phyloP scores from a whole-genome alignment of 2,329 filamentous ascomycete genomes.

The Fusarium vanettenii region DNA sequence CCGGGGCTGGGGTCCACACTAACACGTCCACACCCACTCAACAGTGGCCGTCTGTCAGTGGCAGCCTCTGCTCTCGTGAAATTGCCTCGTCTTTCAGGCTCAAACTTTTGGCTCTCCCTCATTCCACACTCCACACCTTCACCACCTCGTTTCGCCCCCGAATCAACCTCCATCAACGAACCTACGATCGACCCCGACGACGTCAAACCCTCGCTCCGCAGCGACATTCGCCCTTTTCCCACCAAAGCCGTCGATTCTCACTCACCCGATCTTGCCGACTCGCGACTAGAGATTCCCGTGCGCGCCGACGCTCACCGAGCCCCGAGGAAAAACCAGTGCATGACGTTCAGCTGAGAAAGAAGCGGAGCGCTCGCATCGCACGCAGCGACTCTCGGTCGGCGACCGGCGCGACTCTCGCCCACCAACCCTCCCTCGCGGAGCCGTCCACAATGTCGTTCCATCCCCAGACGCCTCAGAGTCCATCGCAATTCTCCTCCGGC shows the following conservation, averaged over 20 bases:
- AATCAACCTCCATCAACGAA: constrained; percentile 45
- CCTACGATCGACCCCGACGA: constrained; percentile 37
- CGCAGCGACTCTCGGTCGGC: constrained; percentile 47
- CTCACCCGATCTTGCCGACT: constrained; percentile 5
- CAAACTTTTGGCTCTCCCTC: constrained; percentile 40
- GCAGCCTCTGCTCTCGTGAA: constrained; percentile 9
- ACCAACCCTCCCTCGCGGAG: constrained; percentile 47
- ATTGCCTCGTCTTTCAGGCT: constrained; percentile 50
- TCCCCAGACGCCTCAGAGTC: constrained; percentile 75
- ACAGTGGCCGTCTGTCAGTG: not conserved
- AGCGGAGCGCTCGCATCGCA: constrained; percentile 41
- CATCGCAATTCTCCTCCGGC: constrained; percentile 69
- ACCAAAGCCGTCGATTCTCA: constrained; percentile 26
- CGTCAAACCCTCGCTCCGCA: constrained; percentile 40
- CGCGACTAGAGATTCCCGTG: constrained; percentile 21
- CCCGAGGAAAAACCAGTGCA: constrained; percentile 44
- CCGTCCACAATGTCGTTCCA: constrained; percentile 72
- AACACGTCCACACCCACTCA: not conserved
- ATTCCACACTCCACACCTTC: constrained; percentile 45
- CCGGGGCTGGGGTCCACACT: constrained; percentile 16
- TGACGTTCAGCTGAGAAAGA: constrained; percentile 46
- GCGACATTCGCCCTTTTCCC: constrained; percentile 40
- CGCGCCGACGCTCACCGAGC: constrained; percentile 37
- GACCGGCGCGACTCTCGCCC: constrained; percentile 49
- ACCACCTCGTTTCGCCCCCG: constrained; percentile 44